Evolutionary conservation across 2,329 filamentous ascomycete genomes (phyloP).

Genomic region (Coniosporium tulheliwenetii): DNA sequence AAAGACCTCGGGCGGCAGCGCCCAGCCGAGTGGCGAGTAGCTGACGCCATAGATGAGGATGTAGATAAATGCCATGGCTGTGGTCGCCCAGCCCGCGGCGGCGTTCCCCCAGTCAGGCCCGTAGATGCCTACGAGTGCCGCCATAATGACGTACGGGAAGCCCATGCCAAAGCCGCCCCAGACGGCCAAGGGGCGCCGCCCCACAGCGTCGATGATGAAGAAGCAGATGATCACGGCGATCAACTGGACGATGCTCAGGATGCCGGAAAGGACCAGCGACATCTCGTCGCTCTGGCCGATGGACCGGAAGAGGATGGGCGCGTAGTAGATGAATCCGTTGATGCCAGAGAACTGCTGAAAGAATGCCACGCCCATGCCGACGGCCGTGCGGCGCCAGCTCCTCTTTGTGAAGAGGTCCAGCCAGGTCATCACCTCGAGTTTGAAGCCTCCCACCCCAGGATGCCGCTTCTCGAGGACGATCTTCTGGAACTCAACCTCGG

Average conservation of each 20-base stretch:
- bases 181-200: constrained; percentile 17
- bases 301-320: constrained; percentile 26
- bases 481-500: constrained; percentile 38
- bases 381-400: constrained; percentile 25
- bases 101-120: constrained; percentile 11
- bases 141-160: constrained; percentile 15
- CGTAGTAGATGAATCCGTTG: constrained; percentile 34
- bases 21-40: constrained; percentile 20
- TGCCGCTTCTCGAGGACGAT: constrained; percentile 22
- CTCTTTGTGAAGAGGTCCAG: constrained; percentile 30
- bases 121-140: constrained; percentile 9
- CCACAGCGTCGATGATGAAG: constrained; percentile 21
- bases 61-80: constrained; percentile 4
- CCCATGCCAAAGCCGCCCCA: constrained; percentile 15
- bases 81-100: constrained; percentile 5
- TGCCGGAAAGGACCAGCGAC: constrained; percentile 23
- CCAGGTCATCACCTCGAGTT: constrained; percentile 31
- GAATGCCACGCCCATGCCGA: constrained; percentile 25
- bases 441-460: constrained; percentile 17
- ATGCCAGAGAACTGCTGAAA: constrained; percentile 28
- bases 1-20: constrained; percentile 16
- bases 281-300: constrained; percentile 20
- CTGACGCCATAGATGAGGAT: constrained; percentile 10
- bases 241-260: constrained; percentile 27
- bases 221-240: constrained; percentile 21